These are phyloP conservation scores for Crithidia acanthocephali DNA, from an alignment of 208 protist species.

Conservation along the genomic window DNA sequence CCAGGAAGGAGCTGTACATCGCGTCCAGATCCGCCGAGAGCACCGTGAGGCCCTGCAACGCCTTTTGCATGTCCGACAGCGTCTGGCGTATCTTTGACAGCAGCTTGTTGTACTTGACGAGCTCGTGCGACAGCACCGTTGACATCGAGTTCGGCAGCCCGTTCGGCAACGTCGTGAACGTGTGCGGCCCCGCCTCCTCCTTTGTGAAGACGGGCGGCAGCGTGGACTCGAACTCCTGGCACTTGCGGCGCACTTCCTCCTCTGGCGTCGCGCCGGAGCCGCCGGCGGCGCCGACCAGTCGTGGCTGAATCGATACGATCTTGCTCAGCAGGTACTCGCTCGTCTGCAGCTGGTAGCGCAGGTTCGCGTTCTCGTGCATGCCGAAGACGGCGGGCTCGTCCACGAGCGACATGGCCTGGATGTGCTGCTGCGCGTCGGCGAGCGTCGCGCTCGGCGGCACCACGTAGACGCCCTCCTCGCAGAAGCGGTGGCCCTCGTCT, in stretches of 20 bases:
- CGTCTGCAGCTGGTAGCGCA: conserved; percentile 96
- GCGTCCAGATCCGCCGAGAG: conserved; percentile 95
- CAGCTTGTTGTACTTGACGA: conserved; percentile 97
- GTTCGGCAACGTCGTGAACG: conserved; percentile 91
- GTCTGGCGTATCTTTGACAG: conserved; percentile 87
- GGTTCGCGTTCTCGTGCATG: conserved; percentile 97
- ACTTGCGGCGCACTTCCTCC: conserved; percentile 93
- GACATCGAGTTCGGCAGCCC: conserved; percentile 96
- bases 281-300: conserved; percentile 45
- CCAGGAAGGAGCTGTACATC: conserved; percentile 96
- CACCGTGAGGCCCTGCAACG: conserved; percentile 97
- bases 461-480: conserved; percentile 74
- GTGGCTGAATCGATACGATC: conserved; percentile 93
- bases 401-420: conserved; percentile 87
- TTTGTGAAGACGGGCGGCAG: conserved; percentile 68
- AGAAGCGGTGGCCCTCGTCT: conserved; percentile 88
- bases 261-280: conserved; percentile 63
- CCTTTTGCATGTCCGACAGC: conserved; percentile 94
- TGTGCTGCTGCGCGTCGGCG: conserved; percentile 75
- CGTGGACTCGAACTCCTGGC: conserved; percentile 86
- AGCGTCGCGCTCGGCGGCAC: conserved; percentile 62
- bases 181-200: conserved; percentile 88
- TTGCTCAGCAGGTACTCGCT: conserved; percentile 93
- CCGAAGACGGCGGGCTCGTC: conserved; percentile 97
- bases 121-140: conserved; percentile 96